Conservation (phyloP, 768 basidiomycete genomes). For the Chalciporus sphaerocephalus region DNA sequence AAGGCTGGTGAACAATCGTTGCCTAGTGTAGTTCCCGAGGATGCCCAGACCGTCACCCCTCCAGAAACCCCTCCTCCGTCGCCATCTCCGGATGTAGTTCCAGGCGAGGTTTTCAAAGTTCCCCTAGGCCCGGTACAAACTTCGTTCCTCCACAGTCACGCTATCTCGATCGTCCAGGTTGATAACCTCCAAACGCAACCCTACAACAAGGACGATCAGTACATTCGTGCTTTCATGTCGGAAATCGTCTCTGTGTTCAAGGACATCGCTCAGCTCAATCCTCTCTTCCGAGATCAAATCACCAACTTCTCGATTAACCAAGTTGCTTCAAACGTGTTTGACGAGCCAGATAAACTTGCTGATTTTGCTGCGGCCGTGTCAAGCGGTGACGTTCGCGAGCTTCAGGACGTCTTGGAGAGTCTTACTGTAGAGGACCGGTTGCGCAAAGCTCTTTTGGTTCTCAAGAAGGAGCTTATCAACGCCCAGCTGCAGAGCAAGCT, state of each 20-base stretch:
- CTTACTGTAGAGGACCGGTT: constrained; percentile 83
- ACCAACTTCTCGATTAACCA: constrained; percentile 95
- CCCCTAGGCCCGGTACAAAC: constrained; percentile 66
- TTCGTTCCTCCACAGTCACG: constrained; percentile 75
- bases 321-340: constrained; percentile 88
- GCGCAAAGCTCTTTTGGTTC: constrained; percentile 82
- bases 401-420: constrained; percentile 91
- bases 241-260: constrained; percentile 98
- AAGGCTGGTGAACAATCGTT: constrained; percentile 50
- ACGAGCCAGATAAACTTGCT: constrained; percentile 94
- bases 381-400: constrained; percentile 84
- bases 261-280: constrained; percentile 95
- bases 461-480: constrained; percentile 98
- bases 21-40: constrained; percentile 35
- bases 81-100: constrained; percentile 16
- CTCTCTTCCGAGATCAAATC: constrained; percentile 97
- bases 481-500: constrained; percentile 93
- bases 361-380: constrained; percentile 97
- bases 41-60: constrained; percentile 42
- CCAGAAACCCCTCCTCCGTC: constrained; percentile 38
- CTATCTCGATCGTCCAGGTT: constrained; percentile 85
- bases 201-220: constrained; percentile 90
- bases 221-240: constrained; percentile 92
- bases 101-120: constrained; percentile 23
- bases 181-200: constrained; percentile 77